phyloP scores from a whole-genome alignment of 23 red algal genomes.

The Chondrus crispus region DNA sequence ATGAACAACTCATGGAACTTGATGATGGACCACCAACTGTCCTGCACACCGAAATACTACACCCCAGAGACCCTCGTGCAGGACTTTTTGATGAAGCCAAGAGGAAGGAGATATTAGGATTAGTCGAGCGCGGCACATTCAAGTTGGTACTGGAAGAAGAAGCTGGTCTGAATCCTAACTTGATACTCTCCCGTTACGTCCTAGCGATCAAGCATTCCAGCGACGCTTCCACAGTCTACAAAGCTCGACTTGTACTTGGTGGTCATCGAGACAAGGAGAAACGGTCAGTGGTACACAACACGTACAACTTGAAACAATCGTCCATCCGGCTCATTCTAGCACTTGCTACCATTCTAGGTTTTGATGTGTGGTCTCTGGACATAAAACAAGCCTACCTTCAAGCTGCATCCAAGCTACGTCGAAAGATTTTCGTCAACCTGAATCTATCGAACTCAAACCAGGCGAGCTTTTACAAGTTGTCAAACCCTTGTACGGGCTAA shows the following conservation, averaged over 20 bases:
- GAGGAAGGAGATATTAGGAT: background rate
- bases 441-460: too few relatives aligned
- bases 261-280: slow-evolving; percentile 1
- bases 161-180: background rate
- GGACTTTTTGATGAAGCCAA: background rate
- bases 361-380: too few relatives aligned
- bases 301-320: background rate
- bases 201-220: background rate
- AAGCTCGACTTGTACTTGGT: background rate
- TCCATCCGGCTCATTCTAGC: background rate
- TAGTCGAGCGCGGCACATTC: background rate
- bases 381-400: too few relatives aligned
- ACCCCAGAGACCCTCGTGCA: background rate
- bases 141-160: background rate
- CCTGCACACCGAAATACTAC: background rate
- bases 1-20: background rate
- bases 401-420: too few relatives aligned
- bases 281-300: background rate
- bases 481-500: background rate
- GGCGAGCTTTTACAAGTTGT: background rate
- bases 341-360: too few relatives aligned
- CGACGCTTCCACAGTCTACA: background rate
- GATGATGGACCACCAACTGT: background rate
- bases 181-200: background rate
- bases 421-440: too few relatives aligned